These are phyloP conservation scores for Phytophthora fragariaefolia DNA, from an alignment of 352 stramenopile species.

Conservation along the genomic window DNA sequence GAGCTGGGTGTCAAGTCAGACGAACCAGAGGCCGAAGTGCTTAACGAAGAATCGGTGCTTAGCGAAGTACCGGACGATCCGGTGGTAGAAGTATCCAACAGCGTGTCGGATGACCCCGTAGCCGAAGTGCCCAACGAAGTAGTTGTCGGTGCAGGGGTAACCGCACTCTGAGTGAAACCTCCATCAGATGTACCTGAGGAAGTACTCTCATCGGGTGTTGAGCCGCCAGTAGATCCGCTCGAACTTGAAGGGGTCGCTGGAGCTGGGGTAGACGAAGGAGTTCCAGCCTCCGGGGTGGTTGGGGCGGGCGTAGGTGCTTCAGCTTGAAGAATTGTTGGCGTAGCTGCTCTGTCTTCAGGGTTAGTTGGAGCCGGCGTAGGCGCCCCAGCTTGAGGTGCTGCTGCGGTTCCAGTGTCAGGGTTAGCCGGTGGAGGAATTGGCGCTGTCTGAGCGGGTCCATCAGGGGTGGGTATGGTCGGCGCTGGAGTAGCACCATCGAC, in stretches of 20 bases:
- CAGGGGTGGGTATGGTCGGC: neutral
- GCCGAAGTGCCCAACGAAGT: neutral
- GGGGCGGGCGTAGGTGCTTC: neutral
- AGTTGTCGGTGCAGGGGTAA: neutral
- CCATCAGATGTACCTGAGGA: neutral
- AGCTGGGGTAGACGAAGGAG: neutral
- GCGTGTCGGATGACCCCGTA: neutral
- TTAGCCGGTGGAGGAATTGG: neutral
- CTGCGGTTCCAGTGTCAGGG: neutral
- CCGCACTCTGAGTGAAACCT: constrained; percentile 1
- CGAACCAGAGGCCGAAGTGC: neutral
- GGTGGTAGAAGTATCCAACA: too few species aligned
- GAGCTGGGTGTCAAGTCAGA: neutral
- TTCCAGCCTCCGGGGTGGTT: neutral
- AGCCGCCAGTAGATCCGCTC: neutral
- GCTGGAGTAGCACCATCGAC: neutral
- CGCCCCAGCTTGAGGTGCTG: too few species aligned
- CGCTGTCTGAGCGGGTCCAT: neutral
- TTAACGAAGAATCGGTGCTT: constrained; percentile 2
- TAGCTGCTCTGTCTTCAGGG: neutral
- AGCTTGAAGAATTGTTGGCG: neutral
- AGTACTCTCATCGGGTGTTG: neutral
- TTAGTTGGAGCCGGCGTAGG: neutral
- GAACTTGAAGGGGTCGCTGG: constrained; percentile 1
- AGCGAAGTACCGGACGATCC: too few species aligned